These are phyloP conservation scores for Epichloe aotearoae DNA, from an alignment of 2,329 filamentous ascomycete genomes.

Conservation along the genomic window DNA sequence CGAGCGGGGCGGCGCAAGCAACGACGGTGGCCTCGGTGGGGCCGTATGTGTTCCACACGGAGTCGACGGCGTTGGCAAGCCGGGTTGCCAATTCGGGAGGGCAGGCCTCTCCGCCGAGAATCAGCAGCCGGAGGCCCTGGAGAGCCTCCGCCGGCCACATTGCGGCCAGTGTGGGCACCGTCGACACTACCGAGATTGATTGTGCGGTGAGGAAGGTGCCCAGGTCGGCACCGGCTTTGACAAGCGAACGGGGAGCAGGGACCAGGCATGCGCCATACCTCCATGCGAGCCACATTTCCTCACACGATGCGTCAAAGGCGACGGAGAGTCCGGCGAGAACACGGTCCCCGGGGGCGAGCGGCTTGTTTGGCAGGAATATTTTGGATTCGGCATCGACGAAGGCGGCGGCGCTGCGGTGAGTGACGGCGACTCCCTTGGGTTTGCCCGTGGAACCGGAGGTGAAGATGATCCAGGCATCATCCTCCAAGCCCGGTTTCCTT, in stretches of 20 bases:
- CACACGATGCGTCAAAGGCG: conserved; percentile 12
- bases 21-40: conserved; percentile 14
- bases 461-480: conserved; percentile 14
- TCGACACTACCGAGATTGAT: conserved; percentile 11
- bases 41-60: conserved; percentile 14
- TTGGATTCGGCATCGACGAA: conserved; percentile 13
- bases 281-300: conserved; percentile 14
- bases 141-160: conserved; percentile 12
- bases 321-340: conserved; percentile 12
- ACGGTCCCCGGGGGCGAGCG: conserved; percentile 11
- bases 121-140: conserved; percentile 9
- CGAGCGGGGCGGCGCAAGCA: conserved; percentile 10
- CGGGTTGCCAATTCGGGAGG: conserved; percentile 9
- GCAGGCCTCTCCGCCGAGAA: conserved; percentile 13
- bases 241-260: conserved; percentile 10
- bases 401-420: conserved; percentile 12
- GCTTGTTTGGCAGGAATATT: conserved; percentile 9
- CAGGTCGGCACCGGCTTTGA: conserved; percentile 12
- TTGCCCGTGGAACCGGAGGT: conserved; percentile 13
- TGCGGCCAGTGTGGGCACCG: conserved; percentile 11
- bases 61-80: conserved; percentile 8
- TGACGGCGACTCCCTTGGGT: conserved; percentile 14
- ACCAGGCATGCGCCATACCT: conserved; percentile 12
- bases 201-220: conserved; percentile 10
- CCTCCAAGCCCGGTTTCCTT: conserved; percentile 4